Evolutionary conservation across 352 stramenopile genomes (phyloP), one percentile per base, ranked within the genome.

Genomic region (Phytopythium cucurbitacearum): DNA sequence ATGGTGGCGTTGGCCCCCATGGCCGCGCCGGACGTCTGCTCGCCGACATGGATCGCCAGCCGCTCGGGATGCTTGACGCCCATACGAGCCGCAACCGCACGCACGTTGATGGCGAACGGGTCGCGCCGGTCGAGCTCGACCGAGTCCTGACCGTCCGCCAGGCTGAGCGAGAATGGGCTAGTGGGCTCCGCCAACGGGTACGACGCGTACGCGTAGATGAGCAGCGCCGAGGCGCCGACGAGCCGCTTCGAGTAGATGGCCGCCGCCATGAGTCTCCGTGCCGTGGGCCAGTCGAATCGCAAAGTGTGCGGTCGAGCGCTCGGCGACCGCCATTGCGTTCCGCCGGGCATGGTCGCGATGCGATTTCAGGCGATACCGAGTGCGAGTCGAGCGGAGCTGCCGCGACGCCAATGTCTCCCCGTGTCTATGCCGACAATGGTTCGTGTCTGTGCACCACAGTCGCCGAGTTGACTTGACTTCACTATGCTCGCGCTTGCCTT

Each of bases 11-110:
- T 91, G 4, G 78, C 57, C 1, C 83, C 83, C 37, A 91, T 56
- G 0, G 83, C 88, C 3, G 79, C 80, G 7, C 83, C 80, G 2
- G 72, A 61, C 0, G 76, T 83, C 34, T 88, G 61, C 36, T 88
- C 66, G 5, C 75, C 74, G 10, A 94, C 66, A 10, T 70, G 78
- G 42, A 94, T 78, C 35, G 73, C 79, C n/a, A 94, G 56, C 13
- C 71, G 69, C 50, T 87, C 75, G 1, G 80, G 77, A 45, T 87
- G 71, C 51, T 80, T 81, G 7, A 94, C 76, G 5, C 83, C 83
- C 21, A 90, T 65, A 1, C 70, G 67, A 0, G 67, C 69, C 7
- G 83, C 83, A 41, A 94, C 73, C 8, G 70, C 49, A 11, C 79
- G 75, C 36, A 89, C 73, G 35, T 90, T 81, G 39, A 78, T 41